phyloP scores from a whole-genome alignment of 106 monocot genomes.

The Acanthochlamys bracteata region DNA sequence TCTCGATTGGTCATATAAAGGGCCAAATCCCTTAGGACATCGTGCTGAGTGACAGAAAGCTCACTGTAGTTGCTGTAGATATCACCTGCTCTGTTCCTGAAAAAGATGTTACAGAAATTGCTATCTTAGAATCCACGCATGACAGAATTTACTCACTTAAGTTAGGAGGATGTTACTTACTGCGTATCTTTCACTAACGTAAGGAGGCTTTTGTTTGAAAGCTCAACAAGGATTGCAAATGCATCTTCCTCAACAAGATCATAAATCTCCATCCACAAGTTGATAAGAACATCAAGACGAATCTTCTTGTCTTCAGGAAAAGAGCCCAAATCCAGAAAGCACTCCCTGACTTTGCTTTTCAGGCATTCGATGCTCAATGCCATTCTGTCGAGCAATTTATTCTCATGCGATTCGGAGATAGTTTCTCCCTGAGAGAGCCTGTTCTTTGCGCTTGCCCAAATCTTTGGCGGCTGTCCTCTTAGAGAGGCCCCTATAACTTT shows the following conservation, averaged over 20 bases:
- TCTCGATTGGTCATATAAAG: slow-evolving; percentile 36
- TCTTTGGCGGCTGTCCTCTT: slow-evolving; percentile 38
- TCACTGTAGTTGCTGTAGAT: slow-evolving; percentile 47
- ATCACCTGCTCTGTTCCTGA: slow-evolving; percentile 48
- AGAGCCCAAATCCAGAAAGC: slow-evolving; percentile 51
- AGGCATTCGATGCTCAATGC: slow-evolving; percentile 36
- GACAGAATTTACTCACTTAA: no score
- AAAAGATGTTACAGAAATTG: slow-evolving; percentile 1
- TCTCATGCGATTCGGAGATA: slow-evolving; percentile 51
- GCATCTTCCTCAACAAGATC: slow-evolving; percentile 52
- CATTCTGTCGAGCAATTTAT: slow-evolving; percentile 40
- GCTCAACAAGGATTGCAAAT: slow-evolving; percentile 36
- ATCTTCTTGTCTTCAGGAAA: slow-evolving; percentile 62
- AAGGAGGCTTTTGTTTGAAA: slow-evolving; percentile 45
- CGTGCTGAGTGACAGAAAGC: slow-evolving; percentile 51
- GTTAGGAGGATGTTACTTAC: slow-evolving; percentile 14
- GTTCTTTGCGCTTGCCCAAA: slow-evolving; percentile 42
- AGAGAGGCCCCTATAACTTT: slow-evolving; percentile 57
- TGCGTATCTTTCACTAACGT: slow-evolving; percentile 52
- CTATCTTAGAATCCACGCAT: no score
- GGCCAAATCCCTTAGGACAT: slow-evolving; percentile 50
- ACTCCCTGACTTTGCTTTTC: slow-evolving; percentile 29
- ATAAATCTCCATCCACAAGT: slow-evolving; percentile 56
- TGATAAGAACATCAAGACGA: slow-evolving; percentile 46
- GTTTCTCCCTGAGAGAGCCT: slow-evolving; percentile 39